Base-by-base conservation (phyloP, 2,329 filamentous ascomycete species). In the Trichoderma oligosporum region DNA sequence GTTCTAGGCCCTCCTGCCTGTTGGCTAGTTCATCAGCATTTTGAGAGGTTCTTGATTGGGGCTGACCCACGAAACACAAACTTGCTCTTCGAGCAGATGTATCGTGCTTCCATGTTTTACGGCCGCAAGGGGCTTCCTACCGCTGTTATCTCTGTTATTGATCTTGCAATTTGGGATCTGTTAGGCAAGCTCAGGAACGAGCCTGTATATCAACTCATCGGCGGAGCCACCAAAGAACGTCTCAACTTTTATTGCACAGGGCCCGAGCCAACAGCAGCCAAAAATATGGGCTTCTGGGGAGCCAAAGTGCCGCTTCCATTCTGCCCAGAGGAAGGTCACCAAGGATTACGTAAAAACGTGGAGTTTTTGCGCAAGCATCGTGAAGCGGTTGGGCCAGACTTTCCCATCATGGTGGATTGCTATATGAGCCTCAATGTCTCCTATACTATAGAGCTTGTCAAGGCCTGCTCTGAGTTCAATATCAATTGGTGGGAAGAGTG, bases 401-500 rank as follows among this genome's bases (percentile, higher is more conserved):
- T 94, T 71, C 92, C 92, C 44, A 81, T 97, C 63, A 92, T 95
- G 79, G 92, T 97, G 4, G 92, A 97, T 76, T 97, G 92, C 79
- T 97, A 96, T 76, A 97, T 97, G 92, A 92, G 88, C 64, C 78
- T 97, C 67, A 96, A 92, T 67, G 92, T 97, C 24, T 78, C 89
- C 1, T 97, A 97, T 76, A 96, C 90, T 4, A 96, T 97, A 64
- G 88, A 96, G 73, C 80, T 97, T 22, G 92, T 89, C 60, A 89
- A 92, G 74, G 87, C 86, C 51, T 91, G 87, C 69, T 83, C 89
- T 65, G 85, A 91, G 64, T 82, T 96, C 63, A 82, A 93, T 72
- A 92, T 97, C 71, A 91, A 96, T 77, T 97, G 92, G 92, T 96
- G 91, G 91, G 92, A 97, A 76, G 92, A 97, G 77, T 95, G 91